These are phyloP conservation scores for Chiua virens DNA, from an alignment of 768 basidiomycete species.

Conservation along the genomic window DNA sequence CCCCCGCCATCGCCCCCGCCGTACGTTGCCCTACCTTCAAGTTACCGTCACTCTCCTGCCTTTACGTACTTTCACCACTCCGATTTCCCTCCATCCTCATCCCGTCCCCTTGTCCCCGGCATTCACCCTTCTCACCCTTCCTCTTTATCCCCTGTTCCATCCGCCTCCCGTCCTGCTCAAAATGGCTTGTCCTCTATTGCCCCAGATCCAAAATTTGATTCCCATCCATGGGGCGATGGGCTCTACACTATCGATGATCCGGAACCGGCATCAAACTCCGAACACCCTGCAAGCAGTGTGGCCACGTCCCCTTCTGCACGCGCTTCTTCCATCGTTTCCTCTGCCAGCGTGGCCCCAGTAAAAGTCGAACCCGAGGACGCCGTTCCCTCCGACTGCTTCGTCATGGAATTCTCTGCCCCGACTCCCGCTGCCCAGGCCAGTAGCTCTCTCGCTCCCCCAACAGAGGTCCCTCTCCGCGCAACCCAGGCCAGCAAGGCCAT, in stretches of 20 bases:
- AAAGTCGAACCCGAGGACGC: conserved; percentile 33
- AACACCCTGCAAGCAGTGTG: conserved; percentile 34
- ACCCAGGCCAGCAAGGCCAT: conserved; percentile 70
- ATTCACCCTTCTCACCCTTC: conserved; percentile 17
- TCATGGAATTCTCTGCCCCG: conserved; percentile 35
- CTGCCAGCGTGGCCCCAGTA: conserved; percentile 28
- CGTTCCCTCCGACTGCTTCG: conserved; percentile 29
- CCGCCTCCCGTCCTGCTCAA: conserved; percentile 16
- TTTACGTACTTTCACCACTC: conserved; percentile 21
- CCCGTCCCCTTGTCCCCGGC: conserved; percentile 17
- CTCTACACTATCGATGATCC: conserved; percentile 35
- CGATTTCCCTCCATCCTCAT: conserved; percentile 19
- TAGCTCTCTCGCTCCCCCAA: conserved; percentile 49
- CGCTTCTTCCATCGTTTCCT: conserved; percentile 34
- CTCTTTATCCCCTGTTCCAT: conserved; percentile 13
- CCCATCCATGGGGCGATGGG: conserved; percentile 30
- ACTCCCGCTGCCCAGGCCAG: conserved; percentile 34
- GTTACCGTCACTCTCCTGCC: conserved; percentile 26
- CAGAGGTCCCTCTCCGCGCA: conserved; percentile 72
- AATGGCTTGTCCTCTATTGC: conserved; percentile 15
- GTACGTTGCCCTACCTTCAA: conserved; percentile 16
- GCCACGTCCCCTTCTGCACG: conserved; percentile 37
- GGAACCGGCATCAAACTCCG: conserved; percentile 34
- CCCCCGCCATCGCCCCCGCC: conserved; percentile 26
- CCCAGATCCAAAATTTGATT: conserved; percentile 20